Evolutionary conservation across 352 stramenopile genomes (phyloP), one percentile per base, ranked within the genome.

Genomic region (Globisporangium nagaii): DNA sequence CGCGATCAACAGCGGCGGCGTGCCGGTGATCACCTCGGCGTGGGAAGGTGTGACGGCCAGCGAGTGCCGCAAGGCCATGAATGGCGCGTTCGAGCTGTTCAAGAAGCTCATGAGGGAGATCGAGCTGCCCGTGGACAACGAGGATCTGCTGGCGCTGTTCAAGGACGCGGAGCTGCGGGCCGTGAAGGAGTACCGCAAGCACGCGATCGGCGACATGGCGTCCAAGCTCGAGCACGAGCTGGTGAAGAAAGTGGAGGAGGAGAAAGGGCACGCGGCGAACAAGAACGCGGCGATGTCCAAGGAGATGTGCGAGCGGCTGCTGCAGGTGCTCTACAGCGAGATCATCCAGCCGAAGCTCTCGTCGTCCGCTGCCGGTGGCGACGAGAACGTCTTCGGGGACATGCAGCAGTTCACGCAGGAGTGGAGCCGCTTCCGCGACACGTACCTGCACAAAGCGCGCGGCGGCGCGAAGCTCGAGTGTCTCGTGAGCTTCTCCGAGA

Each of bases 1-100:
- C 28, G 84, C 86, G 6, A 89, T 91, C 45, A 93, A 94, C 71
- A 83, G 95, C 65, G 75, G 96, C 25, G 81, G 84, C 27, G 83
- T 95, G 34, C 87, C 87, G 1, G 84, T 91, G 27, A 95, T 96
- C 55, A 87, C 79, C 12, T 92, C 79, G 9, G 87, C 87, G 12
- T 96, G 87, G 87, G 81, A 94, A 48, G 79, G 79, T 17, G 83
- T 95, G 31, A 91, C 83, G 28, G 76, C 73, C 2, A 89, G 74
- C 45, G 83, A 95, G 58, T 90, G 79, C 56, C 77, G 79, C 27
- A 92, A 93, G 59, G 84, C 83, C 8, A 79, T 89, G 60, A 71
- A 61, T 28, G 65, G 43, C 3, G 73, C 81, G 37, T 66, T 78
- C 31, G 83, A 90, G 8, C 42, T 60, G 24, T 93, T 92, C 66